phyloP scores from a whole-genome alignment of 306 rosid genomes.

The Quercus berberidifolia region DNA sequence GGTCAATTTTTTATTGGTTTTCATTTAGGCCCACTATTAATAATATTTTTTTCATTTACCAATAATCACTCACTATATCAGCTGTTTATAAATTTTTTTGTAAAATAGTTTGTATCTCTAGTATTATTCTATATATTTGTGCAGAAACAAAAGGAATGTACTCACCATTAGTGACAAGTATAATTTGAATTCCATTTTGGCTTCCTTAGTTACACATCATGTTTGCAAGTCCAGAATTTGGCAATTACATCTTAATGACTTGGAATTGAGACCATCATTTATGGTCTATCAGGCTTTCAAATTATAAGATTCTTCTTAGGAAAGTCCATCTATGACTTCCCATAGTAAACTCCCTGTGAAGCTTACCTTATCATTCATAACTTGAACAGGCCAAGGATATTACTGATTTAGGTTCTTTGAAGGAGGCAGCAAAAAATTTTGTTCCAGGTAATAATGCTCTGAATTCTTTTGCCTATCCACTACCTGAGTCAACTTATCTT shows the following conservation, averaged over 20 bases:
- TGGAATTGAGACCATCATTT: not conserved
- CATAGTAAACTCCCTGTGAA: not conserved
- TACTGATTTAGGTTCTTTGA: slow-evolving; percentile 88
- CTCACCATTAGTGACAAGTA: not conserved
- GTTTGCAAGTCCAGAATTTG: not conserved
- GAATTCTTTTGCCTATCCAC: not conserved
- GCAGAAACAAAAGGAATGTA: not conserved
- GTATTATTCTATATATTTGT: not conserved
- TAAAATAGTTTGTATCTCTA: too few relatives aligned
- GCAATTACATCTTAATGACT: not conserved
- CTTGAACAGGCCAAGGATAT: slow-evolving; percentile 79
- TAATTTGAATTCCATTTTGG: not conserved
- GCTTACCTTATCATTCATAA: slow-evolving; percentile 17
- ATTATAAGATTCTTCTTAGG: not conserved
- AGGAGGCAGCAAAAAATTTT: slow-evolving; percentile 65
- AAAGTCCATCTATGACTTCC: not conserved
- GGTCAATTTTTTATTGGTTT: too few relatives aligned
- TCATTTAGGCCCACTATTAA: too few relatives aligned
- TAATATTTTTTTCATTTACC: too few relatives aligned
- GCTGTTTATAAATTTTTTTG: too few relatives aligned
- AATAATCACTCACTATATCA: too few relatives aligned
- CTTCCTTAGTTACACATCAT: too few relatives aligned
- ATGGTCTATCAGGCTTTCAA: not conserved
- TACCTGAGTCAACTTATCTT: not conserved
- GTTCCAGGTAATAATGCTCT: slow-evolving; percentile 59